Conservation (phyloP, 495 filamentous ascomycete genomes). For the Aspergillus carlsbadensis region DNA sequence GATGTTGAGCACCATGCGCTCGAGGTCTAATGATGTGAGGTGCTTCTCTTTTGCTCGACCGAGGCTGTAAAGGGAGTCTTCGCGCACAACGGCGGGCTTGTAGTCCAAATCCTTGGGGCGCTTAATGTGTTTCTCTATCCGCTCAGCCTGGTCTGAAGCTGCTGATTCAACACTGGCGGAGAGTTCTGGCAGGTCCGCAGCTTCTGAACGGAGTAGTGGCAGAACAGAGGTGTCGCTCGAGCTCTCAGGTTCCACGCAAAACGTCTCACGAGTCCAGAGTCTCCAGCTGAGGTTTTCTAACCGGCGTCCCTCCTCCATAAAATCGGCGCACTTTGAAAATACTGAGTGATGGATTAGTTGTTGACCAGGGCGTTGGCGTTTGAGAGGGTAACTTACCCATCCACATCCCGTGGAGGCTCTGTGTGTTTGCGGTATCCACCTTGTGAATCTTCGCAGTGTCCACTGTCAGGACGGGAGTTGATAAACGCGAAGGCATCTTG, state of each 20-base stretch:
- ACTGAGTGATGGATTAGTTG: conserved; percentile 49
- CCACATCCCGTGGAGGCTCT: conserved; percentile 97
- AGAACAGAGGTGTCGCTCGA: conserved; percentile 44
- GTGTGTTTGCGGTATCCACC: conserved; percentile 86
- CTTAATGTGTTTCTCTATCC: conserved; percentile 64
- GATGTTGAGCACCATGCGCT: conserved; percentile 89
- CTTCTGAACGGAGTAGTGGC: conserved; percentile 43
- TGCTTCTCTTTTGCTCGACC: conserved; percentile 80
- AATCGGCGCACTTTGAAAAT: conserved; percentile 92
- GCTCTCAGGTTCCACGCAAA: conserved; percentile 80
- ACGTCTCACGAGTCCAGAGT: conserved; percentile 93
- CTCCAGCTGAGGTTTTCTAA: conserved; percentile 96
- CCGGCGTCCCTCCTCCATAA: conserved; percentile 87
- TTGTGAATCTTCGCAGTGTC: conserved; percentile 86
- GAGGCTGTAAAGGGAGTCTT: conserved; percentile 50
- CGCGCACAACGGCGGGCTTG: conserved; percentile 45
- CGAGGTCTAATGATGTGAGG: conserved; percentile 80
- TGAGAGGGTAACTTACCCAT: conserved; percentile 85
- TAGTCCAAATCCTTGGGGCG: conserved; percentile 45
- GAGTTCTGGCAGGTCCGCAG: conserved; percentile 71
- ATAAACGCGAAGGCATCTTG: conserved; percentile 61
- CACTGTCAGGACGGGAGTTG: conserved; percentile 75
- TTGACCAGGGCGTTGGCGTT: not conserved
- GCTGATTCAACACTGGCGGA: conserved; percentile 91
- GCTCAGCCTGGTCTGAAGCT: conserved; percentile 68